These are phyloP conservation scores for Chiua virens DNA, from an alignment of 768 basidiomycete genomes.

Conservation along the genomic window DNA sequence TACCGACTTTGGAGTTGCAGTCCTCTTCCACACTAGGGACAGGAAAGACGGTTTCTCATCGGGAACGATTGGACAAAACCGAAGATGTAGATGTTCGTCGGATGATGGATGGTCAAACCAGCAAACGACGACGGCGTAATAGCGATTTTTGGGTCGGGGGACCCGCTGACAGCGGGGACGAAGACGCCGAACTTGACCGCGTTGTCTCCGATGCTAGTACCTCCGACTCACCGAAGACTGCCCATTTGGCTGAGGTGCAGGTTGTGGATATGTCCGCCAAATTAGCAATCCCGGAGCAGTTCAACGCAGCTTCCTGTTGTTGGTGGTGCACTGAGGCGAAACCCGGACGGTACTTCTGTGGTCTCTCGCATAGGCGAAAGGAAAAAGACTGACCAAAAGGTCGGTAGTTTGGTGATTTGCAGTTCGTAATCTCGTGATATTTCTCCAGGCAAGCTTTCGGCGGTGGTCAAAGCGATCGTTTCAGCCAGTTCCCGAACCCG, in stretches of 20 bases:
- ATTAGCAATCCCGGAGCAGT: slow-evolving; percentile 12
- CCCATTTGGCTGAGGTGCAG: slow-evolving; percentile 1
- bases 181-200: slow-evolving; percentile 34
- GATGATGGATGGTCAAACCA: slow-evolving; percentile 46
- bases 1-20: slow-evolving; percentile 61
- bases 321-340: slow-evolving; percentile 66
- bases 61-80: slow-evolving; percentile 53
- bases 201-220: slow-evolving; percentile 25
- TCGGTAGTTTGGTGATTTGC: slow-evolving; percentile 27
- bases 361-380: slow-evolving; percentile 47
- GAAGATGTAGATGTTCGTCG: slow-evolving; percentile 62
- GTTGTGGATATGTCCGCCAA: slow-evolving; percentile 16
- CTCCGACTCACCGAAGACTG: slow-evolving; percentile 5
- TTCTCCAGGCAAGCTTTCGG: slow-evolving; percentile 39
- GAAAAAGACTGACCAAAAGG: slow-evolving; percentile 46
- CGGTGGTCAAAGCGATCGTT: slow-evolving; percentile 48
- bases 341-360: slow-evolving; percentile 59
- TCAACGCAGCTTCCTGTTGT: slow-evolving; percentile 30
- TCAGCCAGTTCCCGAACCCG: slow-evolving; percentile 30
- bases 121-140: slow-evolving; percentile 50
- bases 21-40: slow-evolving; percentile 86
- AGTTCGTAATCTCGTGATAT: slow-evolving; percentile 1
- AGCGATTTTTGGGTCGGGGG: slow-evolving; percentile 18
- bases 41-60: slow-evolving; percentile 59
- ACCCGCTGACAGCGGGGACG: slow-evolving; percentile 31